Evolutionary conservation across 208 protist species (phyloP), one percentile per base, ranked within the genome.

Genomic region (Acanthamoeba castellanii): DNA sequence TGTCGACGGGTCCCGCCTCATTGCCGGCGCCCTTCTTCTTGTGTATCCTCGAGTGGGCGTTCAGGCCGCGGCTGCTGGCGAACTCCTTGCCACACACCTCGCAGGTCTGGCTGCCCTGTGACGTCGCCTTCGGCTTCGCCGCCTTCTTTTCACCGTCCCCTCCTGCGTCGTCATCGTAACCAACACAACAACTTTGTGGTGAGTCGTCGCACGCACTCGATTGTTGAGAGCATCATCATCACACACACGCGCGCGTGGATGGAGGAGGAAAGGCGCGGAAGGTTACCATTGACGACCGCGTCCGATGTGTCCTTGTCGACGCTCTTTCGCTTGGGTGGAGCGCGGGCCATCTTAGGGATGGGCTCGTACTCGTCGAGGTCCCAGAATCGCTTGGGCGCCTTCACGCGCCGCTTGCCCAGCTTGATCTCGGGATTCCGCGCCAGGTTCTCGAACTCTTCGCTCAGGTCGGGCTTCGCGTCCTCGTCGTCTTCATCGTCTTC

Each of bases 381-480:
- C 81, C 81, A 64, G 81, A 88, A 88, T 27, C 81, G 81, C 50
- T 88, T 88, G 52, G 81, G 81, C n/a, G 81, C 81, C 50, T 88
- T 88, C 81, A 88, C 81, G 50, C 81, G 81, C 14, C 81, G 45
- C 81, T 88, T 88, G 52, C 81, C 81, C 50, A 88, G 50, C 42
- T 88, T 50, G 52, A 88, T 88, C 50, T 88, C 81, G 2, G 81
- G 81, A 88, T 88, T 88, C 30, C 47, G 42, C 25, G 81, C 81
- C 30, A 88, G 52, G 18, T 88, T 57, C 52, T 88, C 81, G 64
- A 88, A 88, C 50, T 88, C 81, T 37, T 88, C 81, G 81, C 81
- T 88, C n/a, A 88, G 50, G 22, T 88, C 81, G 50, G 81, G 81
- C 81, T 88, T 88, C 14, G n/a, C 50, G 30, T 88, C 52, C 25